Base-by-base conservation (phyloP, 1,139 yeast species). In the Candida albicans region DNA sequence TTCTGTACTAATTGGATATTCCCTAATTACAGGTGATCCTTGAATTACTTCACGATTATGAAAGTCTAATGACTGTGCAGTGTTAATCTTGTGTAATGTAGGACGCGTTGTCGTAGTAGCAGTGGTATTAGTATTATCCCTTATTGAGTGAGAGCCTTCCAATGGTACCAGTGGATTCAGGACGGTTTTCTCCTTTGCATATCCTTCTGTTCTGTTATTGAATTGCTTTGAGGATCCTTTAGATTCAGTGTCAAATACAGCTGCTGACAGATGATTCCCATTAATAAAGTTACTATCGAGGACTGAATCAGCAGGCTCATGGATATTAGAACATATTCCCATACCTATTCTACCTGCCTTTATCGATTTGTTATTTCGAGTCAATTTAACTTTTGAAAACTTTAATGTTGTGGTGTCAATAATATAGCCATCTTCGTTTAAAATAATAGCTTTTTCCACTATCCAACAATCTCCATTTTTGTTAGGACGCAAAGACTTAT, bases 381-480 rank as follows among this genome's bases (percentile, higher is more conserved):
- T 56, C 13, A 73, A 53, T 8, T 48, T 46, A 8, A 73, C 57
- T 45, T 64, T 67, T 6, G 61, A 52, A 48, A 73, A 73, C 28
- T 53, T 57, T 38, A 66, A 54, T 1, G 68, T 66, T 14, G 55
- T 48, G 1, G 59, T 55, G 51, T 73, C 75, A 33, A 73, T 54
- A 14, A 73, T 57, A 52, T 59, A 73, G 0, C 71, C 77, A 47
- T 67, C 57, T 29, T 62, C 58, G 52, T 73, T 73, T 52, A 70
- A 48, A 7, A 52, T 49, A 8, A 73, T 44, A 33, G 56, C 57
- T 48, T 68, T 70, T 31, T 61, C 58, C 8, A 73, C 59, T 4
- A 71, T 56, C 77, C 77, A 73, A 14, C 70, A 52, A 40, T 67
- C 68, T 4, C 56, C 40, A 1, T 57, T 56, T 3, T 58, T 46